A percentile compares a stretch with the other conserved stretches of the same genome.
Evolutionary conservation across 2,329 filamentous ascomycete species (phyloP).

Genomic region (Lecanicillium sp.): DNA sequence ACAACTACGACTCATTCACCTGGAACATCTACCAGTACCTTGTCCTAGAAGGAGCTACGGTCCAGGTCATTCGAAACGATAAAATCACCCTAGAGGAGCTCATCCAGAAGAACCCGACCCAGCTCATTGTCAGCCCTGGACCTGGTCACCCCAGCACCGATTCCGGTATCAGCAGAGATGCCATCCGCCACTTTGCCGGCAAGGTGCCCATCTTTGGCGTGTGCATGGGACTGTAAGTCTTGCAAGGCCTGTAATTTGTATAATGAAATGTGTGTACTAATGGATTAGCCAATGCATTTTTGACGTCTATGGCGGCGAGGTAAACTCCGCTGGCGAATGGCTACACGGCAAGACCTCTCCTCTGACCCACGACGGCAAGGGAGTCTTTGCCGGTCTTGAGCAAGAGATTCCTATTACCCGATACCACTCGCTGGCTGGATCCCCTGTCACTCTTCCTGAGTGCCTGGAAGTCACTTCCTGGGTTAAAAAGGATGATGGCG

Average conservation of each 20-base stretch:
- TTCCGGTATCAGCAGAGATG: constrained; percentile 87
- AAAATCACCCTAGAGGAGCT: constrained; percentile 80
- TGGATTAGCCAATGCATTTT: constrained; percentile 78
- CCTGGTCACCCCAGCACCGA: constrained; percentile 89
- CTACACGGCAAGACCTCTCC: constrained; percentile 95
- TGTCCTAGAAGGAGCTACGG: constrained; percentile 86
- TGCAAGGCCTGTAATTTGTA: neutral
- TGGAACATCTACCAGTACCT: constrained; percentile 99
- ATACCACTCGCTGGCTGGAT: constrained; percentile 94
- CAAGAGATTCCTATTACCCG: constrained; percentile 82
- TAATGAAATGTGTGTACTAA: neutral
- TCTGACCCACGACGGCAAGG: constrained; percentile 80
- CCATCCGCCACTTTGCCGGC: constrained; percentile 83
- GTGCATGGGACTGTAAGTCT: constrained; percentile 85
- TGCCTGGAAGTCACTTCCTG: constrained; percentile 87
- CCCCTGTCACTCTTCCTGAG: constrained; percentile 75
- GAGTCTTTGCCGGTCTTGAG: constrained; percentile 77
- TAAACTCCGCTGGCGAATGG: constrained; percentile 90
- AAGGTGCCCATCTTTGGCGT: constrained; percentile 97
- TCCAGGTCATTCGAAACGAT: constrained; percentile 88
- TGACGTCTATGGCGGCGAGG: constrained; percentile 83
- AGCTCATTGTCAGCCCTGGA: constrained; percentile 89
- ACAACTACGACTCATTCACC: constrained; percentile 99
- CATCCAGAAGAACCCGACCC: constrained; percentile 76
- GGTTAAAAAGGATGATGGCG: constrained; percentile 69